These are phyloP conservation scores for Globisporangium rhizosaccharum DNA, from an alignment of 352 stramenopile genomes.

Conservation along the genomic window DNA sequence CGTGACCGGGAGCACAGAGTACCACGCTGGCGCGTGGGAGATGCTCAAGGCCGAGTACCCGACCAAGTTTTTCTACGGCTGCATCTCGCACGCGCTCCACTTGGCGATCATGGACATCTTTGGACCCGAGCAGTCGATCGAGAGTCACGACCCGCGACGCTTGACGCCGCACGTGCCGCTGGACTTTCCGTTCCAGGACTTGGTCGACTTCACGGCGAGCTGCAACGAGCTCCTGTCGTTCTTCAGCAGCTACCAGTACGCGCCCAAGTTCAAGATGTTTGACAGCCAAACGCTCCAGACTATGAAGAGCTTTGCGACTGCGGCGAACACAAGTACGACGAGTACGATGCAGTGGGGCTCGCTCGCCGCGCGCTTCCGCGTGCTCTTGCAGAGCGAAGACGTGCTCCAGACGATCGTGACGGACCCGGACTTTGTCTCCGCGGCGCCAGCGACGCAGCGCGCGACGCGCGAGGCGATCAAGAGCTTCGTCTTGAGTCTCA, in stretches of 20 bases:
- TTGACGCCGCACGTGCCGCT: constrained; percentile 61
- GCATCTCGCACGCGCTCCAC: constrained; percentile 75
- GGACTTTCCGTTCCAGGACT: constrained; percentile 75
- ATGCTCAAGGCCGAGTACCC: constrained; percentile 81
- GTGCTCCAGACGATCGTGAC: constrained; percentile 71
- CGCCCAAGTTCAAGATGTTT: constrained; percentile 71
- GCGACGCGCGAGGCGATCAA: constrained; percentile 58
- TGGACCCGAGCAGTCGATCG: constrained; percentile 55
- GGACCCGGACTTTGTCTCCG: constrained; percentile 50
- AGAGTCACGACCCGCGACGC: constrained; percentile 54
- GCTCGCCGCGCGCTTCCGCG: constrained; percentile 58
- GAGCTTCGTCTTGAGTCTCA: constrained; percentile 61
- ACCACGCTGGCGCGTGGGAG: constrained; percentile 71
- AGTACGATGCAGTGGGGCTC: constrained; percentile 68
- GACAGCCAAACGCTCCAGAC: constrained; percentile 62
- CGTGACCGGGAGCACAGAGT: constrained; percentile 70
- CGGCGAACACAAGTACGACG: constrained; percentile 27
- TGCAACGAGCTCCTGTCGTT: constrained; percentile 75
- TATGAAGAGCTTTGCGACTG: constrained; percentile 71
- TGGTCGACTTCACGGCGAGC: constrained; percentile 69
- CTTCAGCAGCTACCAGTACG: constrained; percentile 79
- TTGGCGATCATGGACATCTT: constrained; percentile 84
- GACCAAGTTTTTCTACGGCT: constrained; percentile 86
- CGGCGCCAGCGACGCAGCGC: constrained; percentile 43
- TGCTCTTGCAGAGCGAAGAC: constrained; percentile 62